Conservation (phyloP, 2,329 filamentous ascomycete species). For the Aspergillus pseudoviridinutans region DNA sequence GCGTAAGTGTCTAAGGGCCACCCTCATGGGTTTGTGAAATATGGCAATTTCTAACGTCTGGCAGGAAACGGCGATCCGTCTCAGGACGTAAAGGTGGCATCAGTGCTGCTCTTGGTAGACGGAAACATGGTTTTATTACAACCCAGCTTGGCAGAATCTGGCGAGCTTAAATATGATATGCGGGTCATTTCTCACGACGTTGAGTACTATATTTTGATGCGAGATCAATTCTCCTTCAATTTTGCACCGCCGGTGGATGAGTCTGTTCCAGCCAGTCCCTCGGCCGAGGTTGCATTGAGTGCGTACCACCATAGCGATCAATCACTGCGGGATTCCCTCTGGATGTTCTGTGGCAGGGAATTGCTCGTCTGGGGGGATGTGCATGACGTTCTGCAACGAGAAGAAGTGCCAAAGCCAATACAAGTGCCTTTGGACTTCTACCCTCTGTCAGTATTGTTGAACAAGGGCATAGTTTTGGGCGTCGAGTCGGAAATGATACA, state of each 20-base stretch:
- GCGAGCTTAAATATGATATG: constrained; percentile 96
- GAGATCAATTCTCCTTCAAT: constrained; percentile 64
- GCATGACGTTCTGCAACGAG: constrained; percentile 72
- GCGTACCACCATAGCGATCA: constrained; percentile 43
- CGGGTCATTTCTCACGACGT: constrained; percentile 92
- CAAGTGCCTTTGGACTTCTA: constrained; percentile 91
- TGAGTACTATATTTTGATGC: constrained; percentile 89
- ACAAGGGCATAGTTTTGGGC: constrained; percentile 84
- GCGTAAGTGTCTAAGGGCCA: constrained; percentile 48
- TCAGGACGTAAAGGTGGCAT: constrained; percentile 89
- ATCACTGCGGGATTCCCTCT: constrained; percentile 78
- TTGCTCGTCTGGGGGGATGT: constrained; percentile 88
- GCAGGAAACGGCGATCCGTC: constrained; percentile 82
- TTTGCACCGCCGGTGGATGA: constrained; percentile 47
- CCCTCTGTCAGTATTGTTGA: constrained; percentile 79
- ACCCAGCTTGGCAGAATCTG: constrained; percentile 75
- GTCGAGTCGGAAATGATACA: constrained; percentile 93
- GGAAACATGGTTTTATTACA: constrained; percentile 91
- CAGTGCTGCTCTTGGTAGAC: constrained; percentile 93
- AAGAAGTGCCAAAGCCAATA: constrained; percentile 70
- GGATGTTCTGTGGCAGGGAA: constrained; percentile 86
- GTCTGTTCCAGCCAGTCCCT: constrained; percentile 47
- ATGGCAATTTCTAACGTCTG: constrained; percentile 10
- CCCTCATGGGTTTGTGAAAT: background rate
- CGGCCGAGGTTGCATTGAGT: constrained; percentile 43